Evolutionary conservation across 495 filamentous ascomycete genomes (phyloP).

Genomic region (Endocarpon pusillum): DNA sequence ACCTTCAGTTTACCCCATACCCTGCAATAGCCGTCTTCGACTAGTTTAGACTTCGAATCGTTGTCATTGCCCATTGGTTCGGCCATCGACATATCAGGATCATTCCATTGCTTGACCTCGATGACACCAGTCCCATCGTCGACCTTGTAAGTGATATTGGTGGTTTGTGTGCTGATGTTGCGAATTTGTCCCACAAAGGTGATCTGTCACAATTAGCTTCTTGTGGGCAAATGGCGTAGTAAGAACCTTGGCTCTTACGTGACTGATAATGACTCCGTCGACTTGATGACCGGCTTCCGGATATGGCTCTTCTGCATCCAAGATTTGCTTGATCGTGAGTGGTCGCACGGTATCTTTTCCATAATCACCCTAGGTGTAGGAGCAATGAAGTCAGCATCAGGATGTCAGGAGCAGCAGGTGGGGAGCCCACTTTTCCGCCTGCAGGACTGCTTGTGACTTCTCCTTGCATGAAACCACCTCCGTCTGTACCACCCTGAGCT

Average conservation of each 20-base stretch:
- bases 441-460: constrained; percentile 30
- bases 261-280: constrained; percentile 48
- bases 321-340: constrained; percentile 84
- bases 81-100: constrained; percentile 31
- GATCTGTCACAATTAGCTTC: constrained; percentile 23
- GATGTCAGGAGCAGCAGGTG: neutral
- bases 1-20: constrained; percentile 63
- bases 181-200: constrained; percentile 83
- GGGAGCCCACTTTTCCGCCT: constrained; percentile 21
- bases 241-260: constrained; percentile 16
- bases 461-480: constrained; percentile 49
- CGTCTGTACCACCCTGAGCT: constrained; percentile 38
- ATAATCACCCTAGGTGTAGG: constrained; percentile 28
- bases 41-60: constrained; percentile 11
- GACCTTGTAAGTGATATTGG: constrained; percentile 78
- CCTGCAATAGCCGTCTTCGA: constrained; percentile 51
- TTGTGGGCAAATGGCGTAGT: constrained; percentile 7
- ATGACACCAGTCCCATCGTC: constrained; percentile 89
- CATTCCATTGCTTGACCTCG: constrained; percentile 87
- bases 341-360: constrained; percentile 64
- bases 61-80: constrained; percentile 32
- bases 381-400: constrained; percentile 10
- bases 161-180: constrained; percentile 67
- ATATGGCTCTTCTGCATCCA: constrained; percentile 59
- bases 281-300: constrained; percentile 61